Evolutionary conservation across 495 filamentous ascomycete species (phyloP), one percentile per base, ranked within the genome.

Genomic region (Penicillium parvum): DNA sequence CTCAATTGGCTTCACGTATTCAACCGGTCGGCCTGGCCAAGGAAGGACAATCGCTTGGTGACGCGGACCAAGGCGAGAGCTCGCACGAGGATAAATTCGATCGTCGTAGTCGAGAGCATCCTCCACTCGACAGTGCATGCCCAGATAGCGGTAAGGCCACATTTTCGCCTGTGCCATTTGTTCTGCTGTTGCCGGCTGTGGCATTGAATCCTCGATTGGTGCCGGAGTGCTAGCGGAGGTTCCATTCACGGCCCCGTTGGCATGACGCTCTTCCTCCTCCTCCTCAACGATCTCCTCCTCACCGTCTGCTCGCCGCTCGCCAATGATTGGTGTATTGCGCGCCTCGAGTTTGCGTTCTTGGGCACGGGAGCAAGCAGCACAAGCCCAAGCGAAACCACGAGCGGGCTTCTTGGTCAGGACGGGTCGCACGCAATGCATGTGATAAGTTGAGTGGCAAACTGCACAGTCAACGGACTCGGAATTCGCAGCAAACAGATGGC

Each of bases 101-200:
- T 99, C 92, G 54, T 99, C 94, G 57, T 95, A 94, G 58, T 99
- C 94, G 11, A 99, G 69, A 3, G 88, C 92, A 72, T 99, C 92
- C 66, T 99, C 92, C 8, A 94, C 86, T 43, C 88, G 82, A 63
- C 92, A 96, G 66, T 99, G 94, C 43, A 95, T 89, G 2, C 92
- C 92, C 11, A 97, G 68, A 57, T 99, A 99, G 40, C 92, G 81
- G 64, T 92, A 96, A 12, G 90, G 92, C 92, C 92, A 99, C 65
- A 95, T 77, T 52, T 84, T 87, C 26, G 90, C 88, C 49, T 95
- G 86, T 42, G 90, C 86, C 23, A 88, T 83, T 60, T 97, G 94
- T 58, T 95, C 94, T 34, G 83, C 81, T 1, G 90, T 96, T 1
- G 84, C 88, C 10, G 85, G 79, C 40, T 83, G 82, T 54, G 66